These are phyloP conservation scores for Geranium rotundifolium DNA, from an alignment of 345 rosid species.

Conservation along the genomic window DNA sequence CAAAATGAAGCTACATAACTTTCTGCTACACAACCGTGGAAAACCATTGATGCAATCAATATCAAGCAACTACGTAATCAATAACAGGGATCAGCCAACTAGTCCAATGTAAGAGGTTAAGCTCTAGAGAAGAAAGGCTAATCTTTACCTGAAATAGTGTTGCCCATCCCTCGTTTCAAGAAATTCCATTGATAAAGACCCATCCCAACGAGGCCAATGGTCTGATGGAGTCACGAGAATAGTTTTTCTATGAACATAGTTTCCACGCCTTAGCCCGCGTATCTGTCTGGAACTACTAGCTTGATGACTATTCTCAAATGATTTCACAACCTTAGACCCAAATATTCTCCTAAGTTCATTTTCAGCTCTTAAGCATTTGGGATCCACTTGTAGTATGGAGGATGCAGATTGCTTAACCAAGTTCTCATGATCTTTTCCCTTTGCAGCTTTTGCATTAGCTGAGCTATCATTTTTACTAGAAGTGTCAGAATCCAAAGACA, in stretches of 20 bases:
- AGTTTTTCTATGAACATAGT: conserved; percentile 55
- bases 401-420: conserved; percentile 15
- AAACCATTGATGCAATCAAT: neutral
- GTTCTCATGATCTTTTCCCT: conserved; percentile 15
- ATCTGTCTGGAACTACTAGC: conserved; percentile 50
- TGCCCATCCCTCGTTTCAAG: conserved; percentile 55
- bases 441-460: conserved; percentile 19
- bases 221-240: conserved; percentile 61
- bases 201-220: conserved; percentile 89
- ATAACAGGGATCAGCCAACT: too few species aligned
- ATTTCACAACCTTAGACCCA: conserved; percentile 76
- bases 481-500: conserved; percentile 30
- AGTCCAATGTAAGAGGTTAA: too few species aligned
- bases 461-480: conserved; percentile 15
- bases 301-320: conserved; percentile 58
- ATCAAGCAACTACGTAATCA: neutral
- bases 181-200: conserved; percentile 78
- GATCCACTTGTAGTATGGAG: conserved; percentile 49
- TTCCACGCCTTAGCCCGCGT: conserved; percentile 67
- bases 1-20: neutral
- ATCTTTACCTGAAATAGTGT: conserved; percentile 60
- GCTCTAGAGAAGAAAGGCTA: neutral
- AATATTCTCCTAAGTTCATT: conserved; percentile 67
- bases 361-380: conserved; percentile 62
- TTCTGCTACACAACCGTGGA: neutral